phyloP scores from a whole-genome alignment of 2,329 filamentous ascomycete genomes.

The Chaetomiaceae sp. region DNA sequence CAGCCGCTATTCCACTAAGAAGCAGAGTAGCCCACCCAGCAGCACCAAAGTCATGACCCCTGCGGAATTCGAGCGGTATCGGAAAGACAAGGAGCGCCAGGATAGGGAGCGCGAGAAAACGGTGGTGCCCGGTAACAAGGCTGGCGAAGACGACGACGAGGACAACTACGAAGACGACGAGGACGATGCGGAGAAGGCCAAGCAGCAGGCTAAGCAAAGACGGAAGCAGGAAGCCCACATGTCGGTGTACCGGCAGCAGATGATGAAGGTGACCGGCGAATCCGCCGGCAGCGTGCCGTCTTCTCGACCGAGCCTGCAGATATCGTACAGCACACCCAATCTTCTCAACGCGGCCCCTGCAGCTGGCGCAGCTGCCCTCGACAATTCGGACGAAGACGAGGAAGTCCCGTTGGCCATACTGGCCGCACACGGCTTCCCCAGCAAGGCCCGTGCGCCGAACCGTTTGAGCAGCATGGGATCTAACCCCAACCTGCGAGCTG shows the following conservation, averaged over 20 bases:
- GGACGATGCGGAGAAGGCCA: constrained; percentile 72
- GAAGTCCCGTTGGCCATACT: constrained; percentile 83
- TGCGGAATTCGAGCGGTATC: constrained; percentile 78
- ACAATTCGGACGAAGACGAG: constrained; percentile 73
- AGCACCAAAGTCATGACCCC: constrained; percentile 82
- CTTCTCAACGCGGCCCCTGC: constrained; percentile 36
- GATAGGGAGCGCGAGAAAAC: constrained; percentile 30
- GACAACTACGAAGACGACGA: constrained; percentile 77
- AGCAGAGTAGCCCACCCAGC: constrained; percentile 35
- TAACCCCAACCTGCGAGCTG: constrained; percentile 64
- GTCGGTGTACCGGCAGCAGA: constrained; percentile 84
- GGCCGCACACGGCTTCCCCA: constrained; percentile 83
- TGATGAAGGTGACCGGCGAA: constrained; percentile 93
- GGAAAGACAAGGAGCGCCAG: constrained; percentile 64
- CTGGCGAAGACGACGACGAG: constrained; percentile 63
- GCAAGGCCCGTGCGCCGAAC: constrained; percentile 68
- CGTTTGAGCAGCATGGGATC: constrained; percentile 60
- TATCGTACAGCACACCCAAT: constrained; percentile 60
- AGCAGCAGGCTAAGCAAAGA: constrained; percentile 68
- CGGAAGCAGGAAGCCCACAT: constrained; percentile 88
- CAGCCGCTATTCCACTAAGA: constrained; percentile 34
- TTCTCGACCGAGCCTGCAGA: constrained; percentile 50
- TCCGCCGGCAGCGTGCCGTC: constrained; percentile 44
- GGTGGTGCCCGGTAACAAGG: constrained; percentile 34
- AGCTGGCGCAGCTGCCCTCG: constrained; percentile 35